Percentiles rank a stretch among this genome's conserved stretches.
These are phyloP conservation scores for Avicennia marina DNA, from an alignment of 257 asterid genomes.

Conservation along the genomic window DNA sequence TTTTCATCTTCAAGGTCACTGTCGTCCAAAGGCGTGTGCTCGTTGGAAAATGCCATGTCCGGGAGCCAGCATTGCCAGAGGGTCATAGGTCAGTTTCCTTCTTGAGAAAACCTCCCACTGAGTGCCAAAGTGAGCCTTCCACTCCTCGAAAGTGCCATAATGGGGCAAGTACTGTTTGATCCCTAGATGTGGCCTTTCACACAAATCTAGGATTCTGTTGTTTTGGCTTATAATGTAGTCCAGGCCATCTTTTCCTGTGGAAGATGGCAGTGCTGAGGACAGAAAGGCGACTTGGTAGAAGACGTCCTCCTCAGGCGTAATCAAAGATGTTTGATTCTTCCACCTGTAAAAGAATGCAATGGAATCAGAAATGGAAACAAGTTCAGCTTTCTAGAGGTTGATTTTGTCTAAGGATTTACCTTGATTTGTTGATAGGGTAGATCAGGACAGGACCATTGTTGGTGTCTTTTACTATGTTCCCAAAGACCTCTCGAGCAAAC, in stretches of 20 bases:
- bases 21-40: slow-evolving; percentile 27
- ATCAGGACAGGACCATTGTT: slow-evolving; percentile 87
- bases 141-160: slow-evolving; percentile 57
- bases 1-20: slow-evolving; percentile 14
- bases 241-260: slow-evolving; percentile 58
- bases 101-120: slow-evolving; percentile 57
- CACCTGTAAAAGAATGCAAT: slow-evolving; percentile 49
- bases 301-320: slow-evolving; percentile 68
- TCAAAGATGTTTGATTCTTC: slow-evolving; percentile 66
- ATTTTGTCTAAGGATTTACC: slow-evolving; percentile 35
- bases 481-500: slow-evolving; percentile 64
- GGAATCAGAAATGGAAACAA: no score
- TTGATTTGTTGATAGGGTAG: slow-evolving; percentile 83
- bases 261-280: slow-evolving; percentile 64
- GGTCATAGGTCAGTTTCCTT: slow-evolving; percentile 70
- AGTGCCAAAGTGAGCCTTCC: slow-evolving; percentile 75
- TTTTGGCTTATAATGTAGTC: slow-evolving; percentile 51
- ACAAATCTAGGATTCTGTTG: slow-evolving; percentile 44
- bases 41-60: slow-evolving; percentile 71
- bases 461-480: slow-evolving; percentile 64
- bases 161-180: slow-evolving; percentile 85
- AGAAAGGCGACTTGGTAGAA: slow-evolving; percentile 70
- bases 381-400: not conserved
- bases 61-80: slow-evolving; percentile 83
- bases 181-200: slow-evolving; percentile 41